Percentiles rank a stretch among this genome's conserved stretches.
phyloP scores from a whole-genome alignment of 2,329 filamentous ascomycete genomes.

The Remersonia thermophila region DNA sequence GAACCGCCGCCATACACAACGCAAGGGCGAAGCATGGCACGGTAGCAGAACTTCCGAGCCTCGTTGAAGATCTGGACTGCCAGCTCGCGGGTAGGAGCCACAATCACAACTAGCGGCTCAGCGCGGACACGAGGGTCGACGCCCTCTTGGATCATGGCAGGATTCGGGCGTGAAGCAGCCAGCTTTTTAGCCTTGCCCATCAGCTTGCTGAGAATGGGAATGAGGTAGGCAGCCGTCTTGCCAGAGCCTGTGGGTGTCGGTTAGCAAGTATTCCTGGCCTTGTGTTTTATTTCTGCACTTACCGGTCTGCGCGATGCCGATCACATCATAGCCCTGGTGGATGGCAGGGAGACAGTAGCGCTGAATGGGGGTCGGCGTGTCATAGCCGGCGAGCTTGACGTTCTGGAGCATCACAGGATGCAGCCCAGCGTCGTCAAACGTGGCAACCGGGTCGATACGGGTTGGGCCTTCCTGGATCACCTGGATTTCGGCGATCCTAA shows the following conservation, averaged over 20 bases:
- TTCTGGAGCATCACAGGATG: conserved; percentile 78
- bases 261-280: conserved; percentile 2
- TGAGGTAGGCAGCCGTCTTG: conserved; percentile 86
- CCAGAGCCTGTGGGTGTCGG: conserved; percentile 61
- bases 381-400: conserved; percentile 59
- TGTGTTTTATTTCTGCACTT: no score
- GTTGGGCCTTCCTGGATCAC: conserved; percentile 45
- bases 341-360: conserved; percentile 74
- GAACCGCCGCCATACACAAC: conserved; percentile 81
- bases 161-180: conserved; percentile 62
- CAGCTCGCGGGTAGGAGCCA: conserved; percentile 80
- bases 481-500: conserved; percentile 41
- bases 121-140: conserved; percentile 45
- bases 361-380: conserved; percentile 73
- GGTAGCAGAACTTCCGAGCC: conserved; percentile 82
- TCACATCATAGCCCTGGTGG: conserved; percentile 63
- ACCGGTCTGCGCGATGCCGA: conserved; percentile 90
- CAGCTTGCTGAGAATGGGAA: conserved; percentile 77
- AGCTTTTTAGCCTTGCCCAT: conserved; percentile 95
- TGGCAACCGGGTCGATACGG: conserved; percentile 38
- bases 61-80: conserved; percentile 94
- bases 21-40: conserved; percentile 85
- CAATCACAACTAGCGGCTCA: conserved; percentile 76
- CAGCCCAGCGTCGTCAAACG: conserved; percentile 65
- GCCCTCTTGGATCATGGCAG: conserved; percentile 39